Evolutionary conservation across 2,329 filamentous ascomycete species (phyloP), one percentile per base, ranked within the genome.

Genomic region (Alternaria consortialis): DNA sequence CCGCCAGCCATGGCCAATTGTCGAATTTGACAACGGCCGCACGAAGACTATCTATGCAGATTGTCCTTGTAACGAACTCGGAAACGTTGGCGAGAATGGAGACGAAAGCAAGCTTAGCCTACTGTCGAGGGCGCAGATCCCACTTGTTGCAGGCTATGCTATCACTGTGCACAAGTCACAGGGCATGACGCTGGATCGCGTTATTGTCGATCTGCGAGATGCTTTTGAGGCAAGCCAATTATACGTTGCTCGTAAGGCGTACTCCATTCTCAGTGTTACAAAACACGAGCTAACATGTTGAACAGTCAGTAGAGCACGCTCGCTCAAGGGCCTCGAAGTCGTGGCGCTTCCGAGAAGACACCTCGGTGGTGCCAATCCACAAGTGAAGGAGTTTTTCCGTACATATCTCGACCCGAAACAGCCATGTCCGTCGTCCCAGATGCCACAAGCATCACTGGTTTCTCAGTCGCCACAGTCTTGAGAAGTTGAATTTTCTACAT

Each of bases 131-230:
- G 87, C 87, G 0, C 88, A 90, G 68, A 82, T 90, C 6, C 88
- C 88, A 0, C 79, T 90, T 0, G 76, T 82, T 1, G 80, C 87
- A 0, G 88, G 84, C 0, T 90, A 87, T 85, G 88, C 88, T 0
- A 83, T 89, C 68, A 90, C 84, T 0, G 84, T 89, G 2, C 88
- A 90, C 71, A 89, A 88, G 71, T 82, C 82, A 7, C 73, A 63
- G 76, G 86, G 87, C 3, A 85, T 89, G 80, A 89, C 87, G 1
- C 77, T 91, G 4, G 84, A 89, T 20, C 81, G 82, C 4, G 86
- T 87, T 2, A 80, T 84, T 2, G 85, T 90, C 1, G 77, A 90
- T 67, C 70, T 90, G 5, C 70, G 73, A 0, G 72, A 74, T 5
- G 81, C 81, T 0, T 90, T 89, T 66, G 85, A 85, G 58, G 78